Percentiles rank a stretch among this genome's conserved stretches.
Conservation (phyloP, 441 rosid genomes). For the Kokia cookei region DNA sequence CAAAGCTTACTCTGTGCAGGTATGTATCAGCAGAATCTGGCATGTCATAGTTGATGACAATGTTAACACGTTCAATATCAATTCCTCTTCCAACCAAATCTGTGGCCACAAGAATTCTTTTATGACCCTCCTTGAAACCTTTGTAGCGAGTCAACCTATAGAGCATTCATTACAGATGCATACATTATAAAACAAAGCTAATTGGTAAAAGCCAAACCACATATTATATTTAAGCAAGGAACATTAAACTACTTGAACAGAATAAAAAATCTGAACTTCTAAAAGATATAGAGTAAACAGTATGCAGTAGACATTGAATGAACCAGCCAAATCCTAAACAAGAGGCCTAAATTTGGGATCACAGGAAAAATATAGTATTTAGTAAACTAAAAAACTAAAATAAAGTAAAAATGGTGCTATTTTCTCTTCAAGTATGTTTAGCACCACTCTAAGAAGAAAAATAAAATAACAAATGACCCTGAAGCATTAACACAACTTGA, state of each 20-base stretch:
- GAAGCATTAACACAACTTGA: not conserved
- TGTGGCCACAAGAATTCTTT: constrained; percentile 92
- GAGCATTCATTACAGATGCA: too few relatives aligned
- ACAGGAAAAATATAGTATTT: not conserved
- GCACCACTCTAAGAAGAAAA: not conserved
- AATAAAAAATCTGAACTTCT: not conserved
- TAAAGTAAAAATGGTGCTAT: not conserved
- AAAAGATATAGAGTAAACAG: not conserved
- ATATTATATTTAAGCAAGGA: not conserved
- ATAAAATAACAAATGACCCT: not conserved
- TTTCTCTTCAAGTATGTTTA: not conserved
- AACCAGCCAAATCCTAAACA: not conserved
- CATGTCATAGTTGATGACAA: constrained; percentile 97
- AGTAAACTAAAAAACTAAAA: not conserved
- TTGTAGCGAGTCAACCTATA: constrained; percentile 83
- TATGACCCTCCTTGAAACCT: constrained; percentile 95
- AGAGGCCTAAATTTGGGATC: not conserved
- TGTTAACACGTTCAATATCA: constrained; percentile 95
- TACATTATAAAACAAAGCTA: too few relatives aligned
- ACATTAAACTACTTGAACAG: not conserved
- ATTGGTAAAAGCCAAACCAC: too few relatives aligned
- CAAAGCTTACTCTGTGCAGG: constrained; percentile 71
- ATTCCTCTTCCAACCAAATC: constrained; percentile 96
- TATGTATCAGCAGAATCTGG: constrained; percentile 99
- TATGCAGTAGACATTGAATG: not conserved